phyloP scores from a whole-genome alignment of 139 green algal species.

The Chlamydomonas asymmetrica region DNA sequence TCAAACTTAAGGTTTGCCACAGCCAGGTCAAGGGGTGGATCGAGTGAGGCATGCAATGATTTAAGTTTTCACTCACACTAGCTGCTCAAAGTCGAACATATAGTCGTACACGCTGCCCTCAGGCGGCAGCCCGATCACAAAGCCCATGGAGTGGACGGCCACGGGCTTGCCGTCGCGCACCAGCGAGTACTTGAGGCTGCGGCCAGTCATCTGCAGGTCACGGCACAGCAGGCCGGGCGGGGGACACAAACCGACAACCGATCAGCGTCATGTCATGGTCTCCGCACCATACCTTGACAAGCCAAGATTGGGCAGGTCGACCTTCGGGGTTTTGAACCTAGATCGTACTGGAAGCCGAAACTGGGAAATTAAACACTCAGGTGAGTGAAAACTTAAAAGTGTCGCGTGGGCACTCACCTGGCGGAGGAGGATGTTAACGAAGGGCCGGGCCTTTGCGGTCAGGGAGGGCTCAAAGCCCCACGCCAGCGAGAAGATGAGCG shows the following conservation, averaged over 20 bases:
- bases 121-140: constrained; percentile 34
- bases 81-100: constrained; percentile 40
- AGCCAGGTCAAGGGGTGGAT: no score
- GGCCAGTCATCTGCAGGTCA: constrained; percentile 14
- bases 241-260: no score
- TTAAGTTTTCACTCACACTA: constrained; percentile 31
- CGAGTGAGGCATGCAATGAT: no score
- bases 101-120: constrained; percentile 43
- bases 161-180: constrained; percentile 8
- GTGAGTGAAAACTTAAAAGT: no score
- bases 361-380: no score
- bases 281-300: no score
- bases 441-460: constrained; percentile 28
- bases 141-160: constrained; percentile 37
- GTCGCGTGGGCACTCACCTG: constrained; percentile 16
- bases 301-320: no score
- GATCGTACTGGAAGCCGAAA: no score
- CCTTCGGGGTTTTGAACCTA: no score
- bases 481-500: constrained; percentile 30
- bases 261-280: no score
- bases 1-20: no score
- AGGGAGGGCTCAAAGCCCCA: constrained; percentile 46
- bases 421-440: constrained; percentile 51
- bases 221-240: no score
- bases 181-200: constrained; percentile 10